A percentile compares a stretch with the other conserved stretches of the same genome.
Evolutionary conservation across 345 rosid species (phyloP).

Genomic region (Citrus trifoliata): DNA sequence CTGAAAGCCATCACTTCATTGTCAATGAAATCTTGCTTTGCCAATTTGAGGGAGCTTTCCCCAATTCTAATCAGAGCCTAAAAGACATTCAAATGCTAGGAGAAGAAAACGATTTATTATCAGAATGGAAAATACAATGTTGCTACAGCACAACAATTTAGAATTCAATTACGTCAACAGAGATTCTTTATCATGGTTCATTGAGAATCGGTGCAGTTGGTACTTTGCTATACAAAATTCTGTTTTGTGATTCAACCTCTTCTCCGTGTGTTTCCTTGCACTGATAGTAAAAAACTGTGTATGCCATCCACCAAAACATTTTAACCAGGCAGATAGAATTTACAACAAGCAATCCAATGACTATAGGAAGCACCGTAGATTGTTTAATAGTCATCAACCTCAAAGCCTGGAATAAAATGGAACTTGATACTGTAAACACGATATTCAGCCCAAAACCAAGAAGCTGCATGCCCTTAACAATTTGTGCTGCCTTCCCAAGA

Average conservation of each 20-base stretch:
- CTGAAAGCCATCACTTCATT: no score
- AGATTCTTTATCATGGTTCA: conserved; percentile 12
- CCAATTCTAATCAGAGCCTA: no score
- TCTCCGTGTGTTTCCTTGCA: conserved; percentile 49
- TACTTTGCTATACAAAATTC: conserved; percentile 36
- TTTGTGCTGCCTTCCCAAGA: conserved; percentile 52
- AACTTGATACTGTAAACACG: conserved; percentile 11
- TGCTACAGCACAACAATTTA: not conserved
- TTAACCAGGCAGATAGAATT: conserved; percentile 14
- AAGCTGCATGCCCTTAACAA: conserved; percentile 43
- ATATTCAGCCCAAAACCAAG: conserved; percentile 51
- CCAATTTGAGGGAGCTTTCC: no score
- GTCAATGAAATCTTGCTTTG: no score
- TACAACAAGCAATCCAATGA: conserved; percentile 25
- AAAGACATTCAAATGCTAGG: no score
- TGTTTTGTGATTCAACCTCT: conserved; percentile 35
- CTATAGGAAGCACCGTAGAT: not conserved
- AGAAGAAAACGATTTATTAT: not conserved
- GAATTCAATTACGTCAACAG: not conserved
- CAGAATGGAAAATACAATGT: not conserved
- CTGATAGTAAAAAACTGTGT: conserved; percentile 42
- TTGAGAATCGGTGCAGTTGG: conserved; percentile 19
- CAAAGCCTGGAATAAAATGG: conserved; percentile 7
- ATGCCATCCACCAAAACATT: conserved; percentile 37
- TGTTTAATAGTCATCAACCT: not conserved